A percentile compares a stretch with the other conserved stretches of the same genome.
Conservation (phyloP, 495 filamentous ascomycete species). For the Lasiosphaeria hispida region DNA sequence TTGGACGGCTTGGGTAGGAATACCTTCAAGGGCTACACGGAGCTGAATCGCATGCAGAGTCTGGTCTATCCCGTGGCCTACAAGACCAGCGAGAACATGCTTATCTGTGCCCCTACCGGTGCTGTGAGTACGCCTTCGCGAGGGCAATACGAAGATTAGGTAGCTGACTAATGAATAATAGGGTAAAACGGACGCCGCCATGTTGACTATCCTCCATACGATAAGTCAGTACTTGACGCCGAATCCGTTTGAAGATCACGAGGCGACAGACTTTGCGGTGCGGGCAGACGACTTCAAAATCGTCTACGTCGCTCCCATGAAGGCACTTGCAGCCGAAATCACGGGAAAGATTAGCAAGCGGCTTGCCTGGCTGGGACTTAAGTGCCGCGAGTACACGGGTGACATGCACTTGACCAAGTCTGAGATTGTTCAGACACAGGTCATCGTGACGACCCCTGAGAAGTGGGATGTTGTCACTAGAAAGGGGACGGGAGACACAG, state of each 20-base stretch:
- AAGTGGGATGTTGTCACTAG: conserved; percentile 99
- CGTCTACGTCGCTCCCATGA: conserved; percentile 97
- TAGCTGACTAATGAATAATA: conserved; percentile 16
- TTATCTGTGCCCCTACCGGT: conserved; percentile 97
- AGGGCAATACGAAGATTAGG: background rate
- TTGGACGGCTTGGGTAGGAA: conserved; percentile 85
- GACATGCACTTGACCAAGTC: conserved; percentile 99
- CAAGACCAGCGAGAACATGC: conserved; percentile 94
- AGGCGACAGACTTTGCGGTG: conserved; percentile 72
- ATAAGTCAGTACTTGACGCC: conserved; percentile 81
- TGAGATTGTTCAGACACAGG: conserved; percentile 92
- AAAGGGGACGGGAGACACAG: conserved; percentile 95
- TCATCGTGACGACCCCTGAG: conserved; percentile 97
- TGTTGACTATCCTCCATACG: conserved; percentile 89
- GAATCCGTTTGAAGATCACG: conserved; percentile 69
- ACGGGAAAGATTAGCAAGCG: conserved; percentile 92
- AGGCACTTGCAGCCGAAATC: conserved; percentile 93
- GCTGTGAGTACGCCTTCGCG: conserved; percentile 44
- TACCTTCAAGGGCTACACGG: conserved; percentile 94
- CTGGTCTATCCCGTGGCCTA: conserved; percentile 95
- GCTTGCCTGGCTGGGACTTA: conserved; percentile 87
- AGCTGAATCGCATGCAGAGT: conserved; percentile 96
- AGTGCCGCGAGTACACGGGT: conserved; percentile 88
- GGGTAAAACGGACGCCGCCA: conserved; percentile 98
- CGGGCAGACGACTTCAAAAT: conserved; percentile 92